A percentile compares a stretch with the other conserved stretches of the same genome.
These are phyloP conservation scores for Candida hungchunana DNA, from an alignment of 805 yeast species.

Conservation along the genomic window DNA sequence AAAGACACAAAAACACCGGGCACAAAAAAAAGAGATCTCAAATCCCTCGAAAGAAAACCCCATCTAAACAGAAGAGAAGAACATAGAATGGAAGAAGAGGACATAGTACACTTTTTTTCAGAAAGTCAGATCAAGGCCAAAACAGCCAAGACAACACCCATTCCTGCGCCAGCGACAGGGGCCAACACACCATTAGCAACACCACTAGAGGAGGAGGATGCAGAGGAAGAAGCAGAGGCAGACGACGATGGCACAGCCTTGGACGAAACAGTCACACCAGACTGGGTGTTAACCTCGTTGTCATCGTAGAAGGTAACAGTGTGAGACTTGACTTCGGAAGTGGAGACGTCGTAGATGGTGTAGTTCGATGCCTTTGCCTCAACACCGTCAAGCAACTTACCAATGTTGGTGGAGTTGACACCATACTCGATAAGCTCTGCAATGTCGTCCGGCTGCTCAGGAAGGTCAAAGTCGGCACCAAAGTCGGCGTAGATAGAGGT, in stretches of 20 bases:
- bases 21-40: neutral
- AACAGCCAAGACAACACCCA: slow-evolving; percentile 6
- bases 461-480: slow-evolving; percentile 45
- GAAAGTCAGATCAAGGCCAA: slow-evolving; percentile 8
- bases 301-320: slow-evolving; percentile 34
- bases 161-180: slow-evolving; percentile 5
- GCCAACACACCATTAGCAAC: slow-evolving; percentile 6
- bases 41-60: too few species aligned
- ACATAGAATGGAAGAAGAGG: neutral
- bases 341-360: slow-evolving; percentile 35
- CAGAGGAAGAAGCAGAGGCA: slow-evolving; percentile 16
- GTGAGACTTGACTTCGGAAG: slow-evolving; percentile 31
- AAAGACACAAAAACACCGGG: too few species aligned
- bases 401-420: slow-evolving; percentile 40
- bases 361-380: slow-evolving; percentile 35
- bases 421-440: slow-evolving; percentile 43
- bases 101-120: neutral
- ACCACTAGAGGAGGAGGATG: slow-evolving; percentile 7
- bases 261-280: slow-evolving; percentile 20
- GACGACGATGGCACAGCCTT: slow-evolving; percentile 18
- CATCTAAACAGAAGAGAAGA: neutral
- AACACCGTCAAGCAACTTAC: slow-evolving; percentile 38
- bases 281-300: slow-evolving; percentile 34
- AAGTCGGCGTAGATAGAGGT: slow-evolving; percentile 35
- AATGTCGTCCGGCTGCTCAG: slow-evolving; percentile 42